Conservation (phyloP, 208 protist genomes). For the Tritrichomonas musculus region DNA sequence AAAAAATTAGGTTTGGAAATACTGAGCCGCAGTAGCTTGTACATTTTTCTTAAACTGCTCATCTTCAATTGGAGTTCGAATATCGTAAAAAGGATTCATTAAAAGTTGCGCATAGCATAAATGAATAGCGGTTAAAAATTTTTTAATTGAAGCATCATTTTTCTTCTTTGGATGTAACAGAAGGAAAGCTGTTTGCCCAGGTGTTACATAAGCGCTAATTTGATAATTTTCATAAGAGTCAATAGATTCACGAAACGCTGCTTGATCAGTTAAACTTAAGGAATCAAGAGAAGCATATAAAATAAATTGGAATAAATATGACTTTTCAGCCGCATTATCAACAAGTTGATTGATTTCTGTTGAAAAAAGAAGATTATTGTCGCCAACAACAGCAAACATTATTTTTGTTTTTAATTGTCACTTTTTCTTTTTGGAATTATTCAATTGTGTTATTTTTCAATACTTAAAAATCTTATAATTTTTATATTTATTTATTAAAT, state of each 20-base stretch:
- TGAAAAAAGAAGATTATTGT: constrained; percentile 20
- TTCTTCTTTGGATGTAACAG: constrained; percentile 11
- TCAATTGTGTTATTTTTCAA: too few relatives aligned
- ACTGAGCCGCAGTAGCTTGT: not conserved
- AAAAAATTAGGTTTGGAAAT: too few relatives aligned
- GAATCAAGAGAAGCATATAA: constrained; percentile 18
- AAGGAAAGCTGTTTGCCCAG: constrained; percentile 23
- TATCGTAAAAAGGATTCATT: constrained; percentile 25
- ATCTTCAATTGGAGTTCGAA: not conserved
- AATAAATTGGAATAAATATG: constrained; percentile 26
- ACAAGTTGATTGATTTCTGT: not conserved
- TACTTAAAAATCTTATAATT: too few relatives aligned
- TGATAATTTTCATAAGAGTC: not conserved
- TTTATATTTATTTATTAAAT: too few relatives aligned
- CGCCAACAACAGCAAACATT: constrained; percentile 33
- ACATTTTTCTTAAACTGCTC: constrained; percentile 13
- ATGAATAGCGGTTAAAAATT: constrained; percentile 1
- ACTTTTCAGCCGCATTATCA: not conserved
- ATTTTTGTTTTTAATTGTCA: too few relatives aligned
- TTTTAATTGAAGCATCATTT: not conserved
- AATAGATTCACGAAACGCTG: not conserved
- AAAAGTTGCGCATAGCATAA: not conserved
- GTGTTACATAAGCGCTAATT: not conserved
- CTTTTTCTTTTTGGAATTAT: too few relatives aligned
- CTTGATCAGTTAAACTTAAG: not conserved